These are phyloP conservation scores for Syncephalastrum sp. DNA, from an alignment of 371 early-diverging fungal genomes.

Conservation along the genomic window DNA sequence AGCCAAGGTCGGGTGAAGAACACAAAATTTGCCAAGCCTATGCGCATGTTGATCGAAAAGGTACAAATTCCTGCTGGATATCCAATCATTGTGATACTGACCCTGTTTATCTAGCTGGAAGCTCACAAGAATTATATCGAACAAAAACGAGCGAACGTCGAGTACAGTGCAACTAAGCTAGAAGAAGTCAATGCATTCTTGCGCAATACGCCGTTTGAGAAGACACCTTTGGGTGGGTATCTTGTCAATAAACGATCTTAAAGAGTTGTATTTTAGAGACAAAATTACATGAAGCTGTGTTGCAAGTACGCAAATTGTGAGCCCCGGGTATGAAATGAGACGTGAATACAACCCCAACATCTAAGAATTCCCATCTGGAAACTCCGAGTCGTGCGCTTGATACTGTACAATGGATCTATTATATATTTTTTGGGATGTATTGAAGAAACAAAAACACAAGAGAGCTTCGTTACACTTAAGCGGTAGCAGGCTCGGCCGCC, in stretches of 20 bases:
- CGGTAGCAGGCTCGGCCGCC: constrained; percentile 11
- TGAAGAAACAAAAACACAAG: no score
- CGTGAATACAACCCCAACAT: no score
- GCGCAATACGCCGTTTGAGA: constrained; percentile 46
- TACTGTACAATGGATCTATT: no score
- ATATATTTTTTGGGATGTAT: no score
- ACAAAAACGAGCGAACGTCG: constrained; percentile 68
- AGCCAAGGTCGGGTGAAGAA: constrained; percentile 43
- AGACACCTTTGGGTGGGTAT: constrained; percentile 59
- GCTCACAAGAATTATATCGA: constrained; percentile 78
- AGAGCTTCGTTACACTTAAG: no score
- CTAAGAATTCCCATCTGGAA: no score
- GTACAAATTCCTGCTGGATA: constrained; percentile 20
- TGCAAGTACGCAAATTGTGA: background rate
- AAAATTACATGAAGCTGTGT: background rate
- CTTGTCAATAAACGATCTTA: background rate
- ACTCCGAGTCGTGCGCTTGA: no score
- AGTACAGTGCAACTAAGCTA: constrained; percentile 75
- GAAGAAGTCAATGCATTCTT: constrained; percentile 62
- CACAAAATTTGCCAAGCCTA: no score
- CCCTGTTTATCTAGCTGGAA: constrained; percentile 51
- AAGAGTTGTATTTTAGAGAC: background rate
- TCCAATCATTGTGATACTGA: background rate
- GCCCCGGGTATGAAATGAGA: background rate
- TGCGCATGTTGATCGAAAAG: constrained; percentile 62